Percentiles rank a stretch among this genome's conserved stretches.
Conservation (phyloP, 2,329 filamentous ascomycete genomes). For the Podosphaera xanthii region DNA sequence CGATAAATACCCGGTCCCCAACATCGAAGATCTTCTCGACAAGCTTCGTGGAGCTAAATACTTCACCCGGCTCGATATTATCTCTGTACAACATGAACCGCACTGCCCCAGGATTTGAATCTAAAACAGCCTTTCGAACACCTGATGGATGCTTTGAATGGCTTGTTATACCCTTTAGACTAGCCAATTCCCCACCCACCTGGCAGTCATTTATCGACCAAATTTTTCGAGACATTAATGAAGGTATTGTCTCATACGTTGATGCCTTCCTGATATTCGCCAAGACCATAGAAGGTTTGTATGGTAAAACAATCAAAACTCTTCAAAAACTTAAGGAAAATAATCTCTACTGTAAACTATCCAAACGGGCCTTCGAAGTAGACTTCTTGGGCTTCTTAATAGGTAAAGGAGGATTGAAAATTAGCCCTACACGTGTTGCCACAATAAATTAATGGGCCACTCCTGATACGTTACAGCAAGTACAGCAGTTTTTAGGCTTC, state of each 20-base stretch:
- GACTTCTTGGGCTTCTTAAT: too few relatives aligned
- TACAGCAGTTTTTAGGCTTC: too few relatives aligned
- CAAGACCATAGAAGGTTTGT: background rate
- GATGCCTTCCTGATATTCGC: background rate
- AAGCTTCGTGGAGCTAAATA: background rate
- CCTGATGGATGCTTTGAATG: background rate
- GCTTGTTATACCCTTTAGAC: background rate
- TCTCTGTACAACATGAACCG: conserved; percentile 1
- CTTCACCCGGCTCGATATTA: background rate
- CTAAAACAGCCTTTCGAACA: background rate
- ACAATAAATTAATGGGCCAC: too few relatives aligned
- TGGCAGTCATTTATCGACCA: background rate
- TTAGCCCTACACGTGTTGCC: too few relatives aligned
- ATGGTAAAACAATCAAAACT: background rate
- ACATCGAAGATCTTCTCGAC: background rate
- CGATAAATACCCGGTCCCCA: conserved; percentile 1
- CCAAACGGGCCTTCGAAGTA: too few relatives aligned
- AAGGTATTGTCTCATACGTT: background rate
- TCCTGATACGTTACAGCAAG: too few relatives aligned
- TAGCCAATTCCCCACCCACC: background rate
- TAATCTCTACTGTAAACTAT: background rate
- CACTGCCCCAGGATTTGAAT: background rate
- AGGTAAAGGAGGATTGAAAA: too few relatives aligned
- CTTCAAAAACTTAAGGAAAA: background rate
- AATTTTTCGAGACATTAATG: background rate